Percentiles rank a stretch among this genome's conserved stretches.
phyloP scores from a whole-genome alignment of 192 early-diverging fungal species.

The Borealophlyctis nickersoniae region DNA sequence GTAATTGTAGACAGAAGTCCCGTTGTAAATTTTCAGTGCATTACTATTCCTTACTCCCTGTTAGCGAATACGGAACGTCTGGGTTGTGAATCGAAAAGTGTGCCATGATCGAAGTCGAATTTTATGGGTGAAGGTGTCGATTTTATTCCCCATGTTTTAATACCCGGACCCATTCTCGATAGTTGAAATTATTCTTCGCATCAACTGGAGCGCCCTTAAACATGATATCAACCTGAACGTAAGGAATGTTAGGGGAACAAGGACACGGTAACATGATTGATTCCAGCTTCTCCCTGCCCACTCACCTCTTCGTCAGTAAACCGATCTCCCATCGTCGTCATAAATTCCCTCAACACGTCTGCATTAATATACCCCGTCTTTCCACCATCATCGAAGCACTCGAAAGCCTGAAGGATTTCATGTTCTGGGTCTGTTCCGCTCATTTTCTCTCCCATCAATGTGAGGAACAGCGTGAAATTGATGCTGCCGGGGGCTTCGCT shows the following conservation, averaged over 20 bases:
- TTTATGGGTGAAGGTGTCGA: too few relatives aligned
- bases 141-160: conserved; percentile 88
- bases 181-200: conserved; percentile 77
- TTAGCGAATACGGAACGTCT: too few relatives aligned
- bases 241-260: too few relatives aligned
- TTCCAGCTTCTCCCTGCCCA: too few relatives aligned
- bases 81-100: too few relatives aligned
- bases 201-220: conserved; percentile 85
- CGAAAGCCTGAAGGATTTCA: conserved; percentile 89
- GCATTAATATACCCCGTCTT: conserved; percentile 77
- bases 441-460: conserved; percentile 91
- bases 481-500: conserved; percentile 76
- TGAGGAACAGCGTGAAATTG: conserved; percentile 97
- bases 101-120: too few relatives aligned
- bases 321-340: conserved; percentile 90
- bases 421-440: conserved; percentile 87
- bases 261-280: too few relatives aligned
- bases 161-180: conserved; percentile 86
- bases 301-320: conserved; percentile 87
- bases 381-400: conserved; percentile 86
- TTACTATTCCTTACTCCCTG: too few relatives aligned
- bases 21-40: too few relatives aligned
- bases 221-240: conserved; percentile 81
- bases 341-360: conserved; percentile 75
- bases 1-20: too few relatives aligned